A percentile compares a stretch with the other conserved stretches of the same genome.
These are phyloP conservation scores for Citrullus amarus DNA, from an alignment of 306 rosid genomes.

Conservation along the genomic window DNA sequence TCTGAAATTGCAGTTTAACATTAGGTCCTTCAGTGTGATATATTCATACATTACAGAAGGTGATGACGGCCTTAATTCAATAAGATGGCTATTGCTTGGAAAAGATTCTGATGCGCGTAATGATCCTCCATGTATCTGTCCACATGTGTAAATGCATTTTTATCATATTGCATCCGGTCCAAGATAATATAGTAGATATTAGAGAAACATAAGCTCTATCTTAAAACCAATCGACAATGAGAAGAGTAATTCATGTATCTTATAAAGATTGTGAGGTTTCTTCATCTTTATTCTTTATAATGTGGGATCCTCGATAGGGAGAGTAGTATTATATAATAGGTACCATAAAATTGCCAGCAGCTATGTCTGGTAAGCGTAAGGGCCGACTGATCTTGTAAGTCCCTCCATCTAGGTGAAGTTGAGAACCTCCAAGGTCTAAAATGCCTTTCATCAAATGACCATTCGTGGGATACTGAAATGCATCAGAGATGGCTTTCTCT, in stretches of 20 bases:
- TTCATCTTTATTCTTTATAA: too few relatives aligned
- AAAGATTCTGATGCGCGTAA: constrained; percentile 23
- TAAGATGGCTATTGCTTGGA: constrained; percentile 18
- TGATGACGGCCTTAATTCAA: constrained; percentile 19
- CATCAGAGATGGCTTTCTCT: constrained; percentile 19
- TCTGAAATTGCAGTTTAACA: constrained; percentile 26
- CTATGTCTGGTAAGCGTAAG: constrained; percentile 14
- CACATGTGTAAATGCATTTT: neutral
- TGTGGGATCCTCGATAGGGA: too few relatives aligned
- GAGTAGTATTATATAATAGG: neutral
- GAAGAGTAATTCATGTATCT: too few relatives aligned
- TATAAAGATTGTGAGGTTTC: too few relatives aligned
- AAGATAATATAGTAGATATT: too few relatives aligned
- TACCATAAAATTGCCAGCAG: constrained; percentile 29
- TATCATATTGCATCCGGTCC: too few relatives aligned
- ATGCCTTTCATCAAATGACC: constrained; percentile 23
- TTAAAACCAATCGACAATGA: too few relatives aligned
- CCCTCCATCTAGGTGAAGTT: constrained; percentile 35
- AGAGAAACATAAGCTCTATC: neutral
- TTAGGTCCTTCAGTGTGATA: constrained; percentile 31
- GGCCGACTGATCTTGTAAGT: constrained; percentile 31
- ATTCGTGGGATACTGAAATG: constrained; percentile 8
- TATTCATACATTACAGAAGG: constrained; percentile 13
- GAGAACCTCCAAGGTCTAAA: constrained; percentile 25
- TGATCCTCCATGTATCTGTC: constrained; percentile 34